Base-by-base conservation (phyloP, 352 stramenopile genomes). In the Pythium coloratum region DNA sequence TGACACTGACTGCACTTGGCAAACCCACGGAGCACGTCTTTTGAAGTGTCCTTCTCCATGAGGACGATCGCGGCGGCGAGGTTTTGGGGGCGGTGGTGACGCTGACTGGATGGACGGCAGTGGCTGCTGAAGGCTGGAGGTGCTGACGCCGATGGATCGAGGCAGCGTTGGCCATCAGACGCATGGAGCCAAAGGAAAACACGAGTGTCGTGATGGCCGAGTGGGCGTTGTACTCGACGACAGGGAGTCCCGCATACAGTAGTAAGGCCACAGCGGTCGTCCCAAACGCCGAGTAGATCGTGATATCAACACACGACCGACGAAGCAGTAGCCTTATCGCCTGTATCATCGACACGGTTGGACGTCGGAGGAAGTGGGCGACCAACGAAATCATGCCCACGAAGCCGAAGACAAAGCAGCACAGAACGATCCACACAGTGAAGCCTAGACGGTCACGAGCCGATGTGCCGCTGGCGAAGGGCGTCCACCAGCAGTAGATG, bases 191-290 rank as follows among this genome's bases (percentile, higher is more conserved):
- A 1, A 55, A 18, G 6, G 30, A 44, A 0, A 60, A 24, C 0
- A 59, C 16, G 14, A 67, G 8, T 2, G 34, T 60, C 32, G 44
- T 47, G 34, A 67, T 33, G 1, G 59, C n/a, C 60, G 60, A 60
- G 60, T 60, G 60, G 1, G 20, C 51, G 24, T 60, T 60, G 28
- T 60, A 60, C 40, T 26, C 34, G 2, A 67, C 50, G 36, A 67
- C 12, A 24, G 51, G 60, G 5, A 55, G 36, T 24, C 46, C 38
- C 4, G 5, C 13, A 38, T 9, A 9, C 8, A 57, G 24, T 10
- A 57, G 30, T n/a, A 46, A 9, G 1, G 46, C 6, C 28, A 33
- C 34, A 13, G 46, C 12, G 53, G 30, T 30, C 28, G 24, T 30
- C 6, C 18, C 53, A 28, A 59, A 2, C 2, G 46, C 30, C 33